A percentile compares a stretch with the other conserved stretches of the same genome.
Conservation (phyloP, 805 yeast genomes). For the Scheffersomyces stipitis region DNA sequence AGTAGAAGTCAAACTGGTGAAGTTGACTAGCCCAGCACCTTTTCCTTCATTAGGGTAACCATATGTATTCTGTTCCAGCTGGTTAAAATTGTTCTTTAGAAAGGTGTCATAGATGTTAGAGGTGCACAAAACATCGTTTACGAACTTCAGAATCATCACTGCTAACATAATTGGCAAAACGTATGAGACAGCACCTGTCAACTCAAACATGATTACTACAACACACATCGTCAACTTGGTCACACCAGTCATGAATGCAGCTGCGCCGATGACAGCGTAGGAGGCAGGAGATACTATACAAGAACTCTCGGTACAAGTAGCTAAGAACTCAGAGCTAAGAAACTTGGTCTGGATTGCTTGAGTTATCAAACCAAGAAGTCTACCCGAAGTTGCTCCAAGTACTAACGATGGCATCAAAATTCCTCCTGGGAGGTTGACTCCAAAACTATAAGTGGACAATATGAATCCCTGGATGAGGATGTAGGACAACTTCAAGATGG, state of each 20-base stretch:
- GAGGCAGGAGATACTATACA: conserved; percentile 81
- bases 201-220: conserved; percentile 91
- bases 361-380: conserved; percentile 54
- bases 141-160: conserved; percentile 70
- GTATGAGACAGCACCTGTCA: conserved; percentile 84
- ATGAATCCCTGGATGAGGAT: conserved; percentile 53
- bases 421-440: conserved; percentile 69
- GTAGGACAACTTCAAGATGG: conserved; percentile 30
- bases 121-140: conserved; percentile 60
- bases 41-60: conserved; percentile 29
- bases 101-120: conserved; percentile 64
- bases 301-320: conserved; percentile 43
- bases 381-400: conserved; percentile 60
- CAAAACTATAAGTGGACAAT: conserved; percentile 68
- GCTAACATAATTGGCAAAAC: conserved; percentile 85
- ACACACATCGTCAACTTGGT: conserved; percentile 78
- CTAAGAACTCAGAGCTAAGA: conserved; percentile 29
- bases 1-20: conserved; percentile 26
- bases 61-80: not conserved
- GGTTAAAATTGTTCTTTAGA: conserved; percentile 32
- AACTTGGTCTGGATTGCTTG: conserved; percentile 46
- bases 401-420: conserved; percentile 62
- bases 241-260: conserved; percentile 75
- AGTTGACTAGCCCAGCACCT: conserved; percentile 38
- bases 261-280: conserved; percentile 87